Percentiles rank a stretch among this genome's conserved stretches.
Evolutionary conservation across 169 alveolate species (phyloP).

Genomic region (Cryptosporidium canis): DNA sequence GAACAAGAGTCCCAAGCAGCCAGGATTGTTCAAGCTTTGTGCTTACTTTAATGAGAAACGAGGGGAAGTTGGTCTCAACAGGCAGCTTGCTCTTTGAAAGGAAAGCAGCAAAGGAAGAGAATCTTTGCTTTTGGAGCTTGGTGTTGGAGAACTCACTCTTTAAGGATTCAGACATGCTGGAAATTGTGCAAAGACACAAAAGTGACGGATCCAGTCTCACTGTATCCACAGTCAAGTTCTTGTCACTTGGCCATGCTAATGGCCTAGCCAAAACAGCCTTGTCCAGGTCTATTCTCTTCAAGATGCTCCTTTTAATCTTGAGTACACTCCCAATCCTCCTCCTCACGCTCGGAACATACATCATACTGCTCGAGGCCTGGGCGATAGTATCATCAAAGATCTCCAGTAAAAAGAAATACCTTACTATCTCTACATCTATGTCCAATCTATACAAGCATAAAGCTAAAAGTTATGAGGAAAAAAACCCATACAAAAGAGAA

Average conservation of each 20-base stretch:
- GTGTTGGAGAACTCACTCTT: background rate
- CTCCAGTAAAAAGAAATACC: background rate
- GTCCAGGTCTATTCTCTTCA: background rate
- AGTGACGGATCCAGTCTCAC: background rate
- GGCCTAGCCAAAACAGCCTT: background rate
- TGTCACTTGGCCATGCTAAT: background rate
- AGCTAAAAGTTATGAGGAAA: background rate
- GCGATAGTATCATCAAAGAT: background rate
- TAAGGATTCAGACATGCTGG: background rate
- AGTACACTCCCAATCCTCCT: background rate
- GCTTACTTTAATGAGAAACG: background rate
- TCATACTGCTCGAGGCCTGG: background rate
- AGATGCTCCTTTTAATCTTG: background rate
- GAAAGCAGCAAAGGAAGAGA: background rate
- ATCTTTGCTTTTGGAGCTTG: constrained; percentile 24
- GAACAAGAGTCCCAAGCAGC: background rate
- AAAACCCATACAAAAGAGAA: background rate
- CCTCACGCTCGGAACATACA: background rate
- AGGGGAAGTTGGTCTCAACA: background rate
- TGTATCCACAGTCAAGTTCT: background rate
- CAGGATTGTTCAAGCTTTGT: background rate
- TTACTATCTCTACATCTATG: background rate
- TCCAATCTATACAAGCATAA: background rate
- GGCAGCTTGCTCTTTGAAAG: background rate
- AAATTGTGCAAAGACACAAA: constrained; percentile 16